Evolutionary conservation across 208 protist species (phyloP).

Genomic region (Naegleria gruberi): DNA sequence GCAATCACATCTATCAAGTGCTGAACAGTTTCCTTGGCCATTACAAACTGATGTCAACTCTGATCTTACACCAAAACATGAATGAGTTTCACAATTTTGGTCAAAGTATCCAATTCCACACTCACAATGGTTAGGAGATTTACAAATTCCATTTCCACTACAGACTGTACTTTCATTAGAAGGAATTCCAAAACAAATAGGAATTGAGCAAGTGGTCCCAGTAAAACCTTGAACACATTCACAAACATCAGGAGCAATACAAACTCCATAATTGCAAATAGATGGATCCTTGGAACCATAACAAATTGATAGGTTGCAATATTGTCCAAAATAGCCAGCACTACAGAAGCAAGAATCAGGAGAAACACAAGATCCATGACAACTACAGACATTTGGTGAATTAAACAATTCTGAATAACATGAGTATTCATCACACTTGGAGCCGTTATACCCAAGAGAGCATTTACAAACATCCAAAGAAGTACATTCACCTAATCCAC

Average conservation of each 20-base stretch:
- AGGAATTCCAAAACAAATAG: not conserved
- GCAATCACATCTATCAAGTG: not conserved
- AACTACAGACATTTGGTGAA: too few species aligned
- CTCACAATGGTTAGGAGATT: not conserved
- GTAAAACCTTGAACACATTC: not conserved
- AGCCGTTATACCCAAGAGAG: not conserved
- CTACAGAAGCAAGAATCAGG: not conserved
- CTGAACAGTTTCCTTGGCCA: too few species aligned
- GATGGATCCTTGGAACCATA: not conserved
- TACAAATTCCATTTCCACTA: not conserved
- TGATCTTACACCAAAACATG: not conserved
- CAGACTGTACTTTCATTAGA: not conserved
- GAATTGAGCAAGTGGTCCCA: not conserved
- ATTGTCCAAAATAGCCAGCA: not conserved
- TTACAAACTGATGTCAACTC: too few species aligned
- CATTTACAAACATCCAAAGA: not conserved
- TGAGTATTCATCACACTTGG: not conserved
- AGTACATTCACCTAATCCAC: not conserved
- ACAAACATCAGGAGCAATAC: not conserved
- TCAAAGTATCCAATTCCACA: not conserved
- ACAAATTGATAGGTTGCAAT: not conserved
- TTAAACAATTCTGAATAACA: too few species aligned
- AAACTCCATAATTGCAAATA: not conserved
- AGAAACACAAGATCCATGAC: not conserved
- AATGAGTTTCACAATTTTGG: not conserved